These are phyloP conservation scores for Carnegiea gigantea DNA, from an alignment of 179 eudicot species.

Conservation along the genomic window DNA sequence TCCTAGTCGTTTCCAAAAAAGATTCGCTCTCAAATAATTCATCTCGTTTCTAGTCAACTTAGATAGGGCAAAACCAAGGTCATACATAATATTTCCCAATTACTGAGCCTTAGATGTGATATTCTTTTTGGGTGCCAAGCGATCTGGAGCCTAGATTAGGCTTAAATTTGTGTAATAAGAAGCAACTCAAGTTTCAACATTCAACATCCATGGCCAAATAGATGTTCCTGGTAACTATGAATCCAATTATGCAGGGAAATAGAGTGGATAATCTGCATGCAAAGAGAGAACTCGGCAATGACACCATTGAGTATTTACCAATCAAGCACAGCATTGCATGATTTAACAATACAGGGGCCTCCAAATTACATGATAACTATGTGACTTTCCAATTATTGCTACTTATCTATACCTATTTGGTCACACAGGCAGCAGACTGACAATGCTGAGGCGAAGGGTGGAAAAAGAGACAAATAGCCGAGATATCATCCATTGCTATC, in stretches of 20 bases:
- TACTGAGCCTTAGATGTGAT: no score
- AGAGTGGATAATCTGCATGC: not conserved
- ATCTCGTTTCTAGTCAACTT: no score
- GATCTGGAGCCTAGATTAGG: not conserved
- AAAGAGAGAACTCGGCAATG: not conserved
- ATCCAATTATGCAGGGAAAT: not conserved
- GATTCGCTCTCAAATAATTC: no score
- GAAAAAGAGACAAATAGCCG: constrained; percentile 79
- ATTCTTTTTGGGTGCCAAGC: not conserved
- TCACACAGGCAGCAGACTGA: constrained; percentile 9
- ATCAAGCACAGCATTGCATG: constrained; percentile 20
- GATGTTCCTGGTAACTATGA: not conserved
- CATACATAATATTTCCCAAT: no score
- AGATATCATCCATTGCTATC: constrained; percentile 74
- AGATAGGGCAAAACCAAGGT: no score
- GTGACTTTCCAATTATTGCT: constrained; percentile 16
- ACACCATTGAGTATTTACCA: constrained; percentile 25
- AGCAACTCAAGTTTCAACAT: not conserved
- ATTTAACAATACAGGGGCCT: not conserved
- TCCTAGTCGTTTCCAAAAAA: no score
- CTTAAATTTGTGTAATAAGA: not conserved
- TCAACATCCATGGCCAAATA: not conserved
- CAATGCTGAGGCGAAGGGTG: constrained; percentile 35
- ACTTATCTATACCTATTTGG: constrained; percentile 12
- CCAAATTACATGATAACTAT: constrained; percentile 14